Evolutionary conservation across 192 early-diverging fungal species (phyloP), one percentile per base, ranked within the genome.

Genomic region (Tieghemiomyces parasiticus): DNA sequence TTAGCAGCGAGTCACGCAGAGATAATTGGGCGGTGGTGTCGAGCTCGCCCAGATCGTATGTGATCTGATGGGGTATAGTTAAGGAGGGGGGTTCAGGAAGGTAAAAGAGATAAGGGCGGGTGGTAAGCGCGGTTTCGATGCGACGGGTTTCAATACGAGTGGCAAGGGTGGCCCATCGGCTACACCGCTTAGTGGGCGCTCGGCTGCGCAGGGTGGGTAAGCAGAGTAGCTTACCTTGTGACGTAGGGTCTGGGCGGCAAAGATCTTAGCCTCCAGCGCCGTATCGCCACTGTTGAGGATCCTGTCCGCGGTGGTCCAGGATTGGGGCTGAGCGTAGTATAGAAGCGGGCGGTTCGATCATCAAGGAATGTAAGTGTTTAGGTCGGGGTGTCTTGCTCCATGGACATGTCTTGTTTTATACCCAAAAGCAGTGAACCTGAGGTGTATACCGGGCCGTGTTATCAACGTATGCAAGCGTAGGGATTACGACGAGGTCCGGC

Each of bases 211-310:
- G n/a, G n/a, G n/a, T n/a, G n/a, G n/a, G n/a, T n/a, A n/a, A n/a
- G n/a, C n/a, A n/a, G n/a, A n/a, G 16, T 12, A n/a, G 32, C 35
- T 61, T 61, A 85, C 85, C 79, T 96, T 96, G 71, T 89, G 84
- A 28, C 91, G 75, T 52, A 96, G 73, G 16, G 89, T 97, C 69
- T 97, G 94, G 9, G 93, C 93, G 2, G 92, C 88, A 83, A 97
- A 97, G 4, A 93, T 64, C 56, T 81, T 77, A 14, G 72, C 70
- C 55, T 90, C 87, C 0, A 65, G 58, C 2, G 76, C 75, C 28
- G 78, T 58, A 6, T 66, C 69, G 1, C 78, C 72, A 26, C 74
- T 62, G 46, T 77, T 78, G 19, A 96, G 70, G 3, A 96, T 68
- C 26, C 75, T 65, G 61, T 91, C 88, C 4, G 87, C 74, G 1